Base-by-base conservation (phyloP, 1,284 basidiomycete species). In the Leccinum fallax region DNA sequence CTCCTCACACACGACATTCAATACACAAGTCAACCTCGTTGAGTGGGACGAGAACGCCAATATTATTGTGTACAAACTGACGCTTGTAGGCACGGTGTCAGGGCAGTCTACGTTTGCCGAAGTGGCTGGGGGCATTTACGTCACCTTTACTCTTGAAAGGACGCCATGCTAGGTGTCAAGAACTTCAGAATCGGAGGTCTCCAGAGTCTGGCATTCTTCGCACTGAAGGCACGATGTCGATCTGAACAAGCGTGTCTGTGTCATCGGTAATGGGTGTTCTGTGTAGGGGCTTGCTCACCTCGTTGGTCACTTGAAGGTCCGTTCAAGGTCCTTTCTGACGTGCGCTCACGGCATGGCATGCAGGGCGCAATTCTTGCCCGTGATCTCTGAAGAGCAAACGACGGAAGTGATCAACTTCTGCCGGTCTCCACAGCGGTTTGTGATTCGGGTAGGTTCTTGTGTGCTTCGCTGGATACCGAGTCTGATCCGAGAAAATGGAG, bases 261-360 rank as follows among this genome's bases (percentile, higher is more conserved):
- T 89, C 16, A 82, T 89, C 67, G 88, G 87, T 21, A 87, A 87
- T 66, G 88, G 86, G 3, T 86, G 84, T 74, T 81, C 86, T 68
- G 81, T 79, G 85, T 82, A 71, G 71, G 78, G 78, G 75, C 60
- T 52, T 65, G 24, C 54, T 61, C 58, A 53, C n/a, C 43, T 62
- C 68, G 51, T 59, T 57, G 52, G 53, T 6, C 34, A 36, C 13
- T 36, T 36, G 13, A 36, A 15, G 34, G 34, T 36, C 34, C 34
- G 34, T 0, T 43, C 10, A 48, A 43, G 55, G 54, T 49, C 60
- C 64, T 61, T 51, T 59, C 54, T 60, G 58, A 63, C 55, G 46
- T 64, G 62, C 52, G 49, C 59, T 59, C 34, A 61, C 46, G 58
- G 53, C 30, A 43, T 59, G 65, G 51, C 43, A 51, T 57, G 30